A percentile compares a stretch with the other conserved stretches of the same genome.
Conservation (phyloP, 2,329 filamentous ascomycete genomes). For the Calonectria crousiana region DNA sequence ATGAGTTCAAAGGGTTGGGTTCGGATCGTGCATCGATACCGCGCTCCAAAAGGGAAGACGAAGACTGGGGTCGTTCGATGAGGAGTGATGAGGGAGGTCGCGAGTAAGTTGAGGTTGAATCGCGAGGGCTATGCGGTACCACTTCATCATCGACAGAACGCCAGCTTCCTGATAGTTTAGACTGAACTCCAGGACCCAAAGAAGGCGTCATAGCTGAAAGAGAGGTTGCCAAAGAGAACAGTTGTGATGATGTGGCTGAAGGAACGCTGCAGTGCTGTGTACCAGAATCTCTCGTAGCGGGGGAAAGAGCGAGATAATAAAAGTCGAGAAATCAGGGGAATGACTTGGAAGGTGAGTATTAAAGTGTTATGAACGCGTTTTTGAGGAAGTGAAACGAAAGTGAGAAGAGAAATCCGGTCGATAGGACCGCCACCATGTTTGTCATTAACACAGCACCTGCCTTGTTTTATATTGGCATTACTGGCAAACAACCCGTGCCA, state of each 20-base stretch:
- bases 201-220: not conserved
- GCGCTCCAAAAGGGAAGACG: not conserved
- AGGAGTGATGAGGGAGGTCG: slow-evolving; percentile 34
- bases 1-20: not conserved
- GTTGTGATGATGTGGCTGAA: not conserved
- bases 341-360: not conserved
- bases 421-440: not conserved
- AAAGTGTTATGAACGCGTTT: not conserved
- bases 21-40: not conserved
- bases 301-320: not conserved
- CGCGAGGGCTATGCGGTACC: not conserved
- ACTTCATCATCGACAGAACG: not conserved
- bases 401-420: not conserved
- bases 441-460: slow-evolving; percentile 3
- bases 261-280: not conserved
- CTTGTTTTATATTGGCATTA: not conserved
- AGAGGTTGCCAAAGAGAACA: not conserved
- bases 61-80: slow-evolving; percentile 18
- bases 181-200: not conserved
- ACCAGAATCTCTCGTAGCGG: not conserved
- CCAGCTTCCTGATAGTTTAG: not conserved
- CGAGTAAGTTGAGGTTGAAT: slow-evolving; percentile 18
- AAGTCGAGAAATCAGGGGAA: not conserved
- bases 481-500: not conserved
- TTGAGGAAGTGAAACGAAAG: not conserved